Percentiles rank a stretch among this genome's conserved stretches.
Conservation (phyloP, 2,329 filamentous ascomycete genomes). For the Epichloe hybrida region DNA sequence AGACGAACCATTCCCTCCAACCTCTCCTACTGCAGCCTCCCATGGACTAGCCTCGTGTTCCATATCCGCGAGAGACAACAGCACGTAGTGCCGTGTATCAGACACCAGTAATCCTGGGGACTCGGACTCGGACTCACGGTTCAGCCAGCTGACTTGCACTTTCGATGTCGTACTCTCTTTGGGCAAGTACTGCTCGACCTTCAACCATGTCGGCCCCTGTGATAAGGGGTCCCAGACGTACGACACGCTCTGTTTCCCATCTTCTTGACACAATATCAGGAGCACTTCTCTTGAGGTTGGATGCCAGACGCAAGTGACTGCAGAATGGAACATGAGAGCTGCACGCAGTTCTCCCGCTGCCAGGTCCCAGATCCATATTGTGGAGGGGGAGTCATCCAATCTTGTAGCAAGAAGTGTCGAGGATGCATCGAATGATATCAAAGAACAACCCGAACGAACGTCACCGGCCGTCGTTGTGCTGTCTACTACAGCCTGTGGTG, state of each 20-base stretch:
- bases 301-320: conserved; percentile 45
- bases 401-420: conserved; percentile 46
- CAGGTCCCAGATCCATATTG: conserved; percentile 57
- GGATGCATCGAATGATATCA: conserved; percentile 44
- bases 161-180: conserved; percentile 13
- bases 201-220: conserved; percentile 35
- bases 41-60: conserved; percentile 29
- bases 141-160: conserved; percentile 31
- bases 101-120: conserved; percentile 38
- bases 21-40: conserved; percentile 17
- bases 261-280: conserved; percentile 46
- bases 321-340: conserved; percentile 48
- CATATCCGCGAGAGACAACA: conserved; percentile 35
- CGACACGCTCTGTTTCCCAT: conserved; percentile 27
- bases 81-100: conserved; percentile 35
- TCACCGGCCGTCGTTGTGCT: conserved; percentile 22
- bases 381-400: conserved; percentile 46
- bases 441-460: conserved; percentile 37
- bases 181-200: conserved; percentile 30
- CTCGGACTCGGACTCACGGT: conserved; percentile 23
- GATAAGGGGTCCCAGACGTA: conserved; percentile 50
- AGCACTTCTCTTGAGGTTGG: conserved; percentile 45
- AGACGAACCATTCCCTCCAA: conserved; percentile 4
- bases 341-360: conserved; percentile 41
- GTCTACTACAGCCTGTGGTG: conserved; percentile 24